These are phyloP conservation scores for Oldenlandia corymbosa DNA, from an alignment of 257 asterid species.

Conservation along the genomic window DNA sequence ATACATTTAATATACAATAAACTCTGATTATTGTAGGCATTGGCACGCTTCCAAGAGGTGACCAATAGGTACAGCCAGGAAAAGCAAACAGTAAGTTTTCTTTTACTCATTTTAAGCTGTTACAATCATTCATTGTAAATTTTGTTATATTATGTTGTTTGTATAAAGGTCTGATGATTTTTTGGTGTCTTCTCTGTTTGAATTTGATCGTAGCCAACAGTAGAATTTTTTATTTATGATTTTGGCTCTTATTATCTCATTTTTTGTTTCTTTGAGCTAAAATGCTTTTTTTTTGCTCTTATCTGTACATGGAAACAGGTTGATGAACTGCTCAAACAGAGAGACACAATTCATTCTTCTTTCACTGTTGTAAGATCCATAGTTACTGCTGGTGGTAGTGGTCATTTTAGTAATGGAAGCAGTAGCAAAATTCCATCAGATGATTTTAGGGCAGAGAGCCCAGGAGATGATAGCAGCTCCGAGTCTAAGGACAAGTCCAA, in stretches of 20 bases:
- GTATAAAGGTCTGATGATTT: too few relatives aligned
- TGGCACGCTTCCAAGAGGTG: conserved; percentile 96
- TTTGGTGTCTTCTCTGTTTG: too few relatives aligned
- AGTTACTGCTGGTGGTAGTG: conserved; percentile 51
- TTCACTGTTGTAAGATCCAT: conserved; percentile 66
- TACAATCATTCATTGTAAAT: not conserved
- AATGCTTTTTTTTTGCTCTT: not conserved
- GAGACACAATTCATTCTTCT: conserved; percentile 81
- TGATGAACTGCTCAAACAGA: conserved; percentile 86
- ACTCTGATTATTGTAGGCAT: conserved; percentile 51
- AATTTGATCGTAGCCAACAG: not conserved
- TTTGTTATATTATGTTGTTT: not conserved
- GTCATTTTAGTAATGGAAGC: conserved; percentile 72
- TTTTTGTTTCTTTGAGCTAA: not conserved
- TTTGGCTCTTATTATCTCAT: not conserved
- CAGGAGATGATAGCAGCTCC: conserved; percentile 85
- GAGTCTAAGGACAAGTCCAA: conserved; percentile 79
- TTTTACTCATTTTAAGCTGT: not conserved
- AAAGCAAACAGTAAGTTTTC: conserved; percentile 76
- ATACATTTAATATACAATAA: not conserved
- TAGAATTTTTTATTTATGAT: not conserved
- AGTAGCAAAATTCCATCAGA: conserved; percentile 61
- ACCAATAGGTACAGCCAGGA: conserved; percentile 88
- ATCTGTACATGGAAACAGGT: conserved; percentile 41
- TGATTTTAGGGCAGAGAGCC: conserved; percentile 60